A percentile compares a stretch with the other conserved stretches of the same genome.
phyloP scores from a whole-genome alignment of 371 early-diverging fungal species.

The Lichtheimia ramosa region DNA sequence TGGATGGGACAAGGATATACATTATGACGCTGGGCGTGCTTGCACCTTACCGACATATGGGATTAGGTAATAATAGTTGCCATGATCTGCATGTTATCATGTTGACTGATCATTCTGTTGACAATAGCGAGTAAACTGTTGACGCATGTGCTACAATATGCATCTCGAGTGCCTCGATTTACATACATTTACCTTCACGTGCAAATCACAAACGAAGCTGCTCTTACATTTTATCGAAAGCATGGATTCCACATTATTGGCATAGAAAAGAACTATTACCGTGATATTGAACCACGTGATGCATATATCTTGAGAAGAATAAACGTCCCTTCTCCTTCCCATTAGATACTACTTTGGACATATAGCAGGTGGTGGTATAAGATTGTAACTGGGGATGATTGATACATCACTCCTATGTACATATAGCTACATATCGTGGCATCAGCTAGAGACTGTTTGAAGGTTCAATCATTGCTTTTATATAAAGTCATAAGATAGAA shows the following conservation, averaged over 20 bases:
- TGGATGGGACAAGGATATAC: slow-evolving; percentile 57
- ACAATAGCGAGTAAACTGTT: slow-evolving; percentile 60
- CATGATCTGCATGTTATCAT: background rate
- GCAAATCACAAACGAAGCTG: slow-evolving; percentile 82
- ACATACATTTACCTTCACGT: slow-evolving; percentile 83
- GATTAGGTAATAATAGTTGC: slow-evolving; percentile 62
- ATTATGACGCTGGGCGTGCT: slow-evolving; percentile 96
- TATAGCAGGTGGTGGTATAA: too few relatives aligned
- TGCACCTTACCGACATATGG: slow-evolving; percentile 78
- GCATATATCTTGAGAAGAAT: slow-evolving; percentile 65
- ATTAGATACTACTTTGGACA: too few relatives aligned
- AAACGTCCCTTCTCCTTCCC: too few relatives aligned
- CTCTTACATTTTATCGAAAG: slow-evolving; percentile 85
- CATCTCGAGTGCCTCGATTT: slow-evolving; percentile 32
- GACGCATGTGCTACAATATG: slow-evolving; percentile 58
- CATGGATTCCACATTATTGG: slow-evolving; percentile 72
- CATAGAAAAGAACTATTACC: slow-evolving; percentile 82
- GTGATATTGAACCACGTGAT: slow-evolving; percentile 77
- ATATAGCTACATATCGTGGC: too few relatives aligned
- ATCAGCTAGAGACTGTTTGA: too few relatives aligned
- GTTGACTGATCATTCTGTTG: background rate
- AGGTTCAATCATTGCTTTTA: too few relatives aligned
- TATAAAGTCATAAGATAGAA: too few relatives aligned
- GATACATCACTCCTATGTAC: too few relatives aligned
- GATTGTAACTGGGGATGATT: too few relatives aligned